Base-by-base conservation (phyloP, 148 eudicot species). In the Pouteria glomerata region DNA sequence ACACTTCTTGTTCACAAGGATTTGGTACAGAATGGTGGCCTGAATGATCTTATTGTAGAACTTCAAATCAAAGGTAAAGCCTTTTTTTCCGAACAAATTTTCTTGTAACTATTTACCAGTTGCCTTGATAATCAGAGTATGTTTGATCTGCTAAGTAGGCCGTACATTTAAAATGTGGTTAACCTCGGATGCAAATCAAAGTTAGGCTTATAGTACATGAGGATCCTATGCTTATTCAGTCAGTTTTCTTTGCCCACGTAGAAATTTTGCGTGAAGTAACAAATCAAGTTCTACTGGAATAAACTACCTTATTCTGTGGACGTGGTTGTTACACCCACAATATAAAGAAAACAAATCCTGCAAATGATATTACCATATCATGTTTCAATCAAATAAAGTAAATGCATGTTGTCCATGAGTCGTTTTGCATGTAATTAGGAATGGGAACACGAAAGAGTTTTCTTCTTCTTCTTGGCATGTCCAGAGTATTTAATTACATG, bases 1-100 rank as follows among this genome's bases (percentile, higher is more conserved):
- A 95, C 99, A 11, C 90, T 95, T 73, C 94, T 95, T 76, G 89
- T 95, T 39, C 97, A 92, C 78, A 85, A 92, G 80, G 94, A 95
- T 57, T 76, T 95, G 71, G 76, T 76, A 37, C 76, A 84, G 74
- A 80, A 52, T 61, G 93, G 85, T 69, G 78, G 79, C 58, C 74
- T 90, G 18, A 69, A 82, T 47, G 94, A 85, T 33, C 83, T 95
- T 60, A 73, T 92, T 35, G 45, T 72, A 29, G 90, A 78, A 55
- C 99, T 95, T 62, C 88, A 79, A 84, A 77, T 74, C 21, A 85
- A 92, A 86, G 99, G 99, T 85, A 74, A 45, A 77, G 31, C 50
- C n/a, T 61, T 73, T 18, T 33, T 59, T 10, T 57, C 64, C 41
- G 7, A 63, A 16, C 33, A 27, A 5, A 6, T 65, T 27, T 45